These are phyloP conservation scores for Neurospora sp. DNA, from an alignment of 495 filamentous ascomycete species.

Conservation along the genomic window DNA sequence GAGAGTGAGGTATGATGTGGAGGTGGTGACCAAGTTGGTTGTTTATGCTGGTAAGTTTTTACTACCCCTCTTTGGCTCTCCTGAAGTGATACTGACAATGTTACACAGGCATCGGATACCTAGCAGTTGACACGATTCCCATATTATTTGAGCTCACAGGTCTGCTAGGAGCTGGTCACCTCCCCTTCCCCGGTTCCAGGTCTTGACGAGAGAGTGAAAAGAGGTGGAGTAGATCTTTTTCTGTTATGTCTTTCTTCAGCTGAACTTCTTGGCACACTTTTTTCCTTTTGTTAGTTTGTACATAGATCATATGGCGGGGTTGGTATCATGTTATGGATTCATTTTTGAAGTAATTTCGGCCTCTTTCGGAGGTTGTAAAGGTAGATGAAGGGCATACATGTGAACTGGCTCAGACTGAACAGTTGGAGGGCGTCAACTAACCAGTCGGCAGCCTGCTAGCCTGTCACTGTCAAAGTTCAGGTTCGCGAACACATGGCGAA, in stretches of 20 bases:
- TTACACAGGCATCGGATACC: slow-evolving; percentile 54
- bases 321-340: neutral
- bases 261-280: neutral
- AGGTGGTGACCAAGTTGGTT: slow-evolving; percentile 92
- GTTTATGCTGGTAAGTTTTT: slow-evolving; percentile 68
- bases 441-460: too few relatives aligned
- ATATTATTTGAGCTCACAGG: slow-evolving; percentile 58
- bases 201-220: neutral
- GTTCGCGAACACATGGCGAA: too few relatives aligned
- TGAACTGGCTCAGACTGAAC: too few relatives aligned
- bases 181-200: neutral
- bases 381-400: too few relatives aligned
- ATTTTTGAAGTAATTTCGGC: neutral
- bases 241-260: neutral
- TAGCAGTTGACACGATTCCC: slow-evolving; percentile 58
- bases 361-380: too few relatives aligned
- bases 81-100: too few relatives aligned
- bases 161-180: slow-evolving; percentile 32
- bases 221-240: neutral
- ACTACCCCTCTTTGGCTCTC: neutral
- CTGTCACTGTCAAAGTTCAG: too few relatives aligned
- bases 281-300: neutral
- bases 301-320: neutral
- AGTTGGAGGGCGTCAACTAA: too few relatives aligned
- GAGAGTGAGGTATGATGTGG: slow-evolving; percentile 89